A percentile compares a stretch with the other conserved stretches of the same genome.
Evolutionary conservation across 2,329 filamentous ascomycete genomes (phyloP).

Genomic region (Colletotrichum endophyticum): DNA sequence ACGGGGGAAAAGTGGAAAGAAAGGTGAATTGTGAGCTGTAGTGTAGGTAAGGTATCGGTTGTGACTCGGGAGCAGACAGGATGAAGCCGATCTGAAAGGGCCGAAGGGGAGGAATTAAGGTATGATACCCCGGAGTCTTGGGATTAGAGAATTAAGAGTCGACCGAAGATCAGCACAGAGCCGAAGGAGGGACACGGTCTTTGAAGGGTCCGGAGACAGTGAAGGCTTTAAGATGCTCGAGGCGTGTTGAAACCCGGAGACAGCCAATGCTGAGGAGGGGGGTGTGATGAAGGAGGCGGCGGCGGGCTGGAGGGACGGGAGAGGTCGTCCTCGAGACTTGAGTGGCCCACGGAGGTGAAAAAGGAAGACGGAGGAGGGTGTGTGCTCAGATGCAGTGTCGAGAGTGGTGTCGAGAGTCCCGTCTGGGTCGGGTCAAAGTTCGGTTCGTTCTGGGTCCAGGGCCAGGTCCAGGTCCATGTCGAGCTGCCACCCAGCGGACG

Average conservation of each 20-base stretch:
- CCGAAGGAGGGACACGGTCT: slow-evolving; percentile 1
- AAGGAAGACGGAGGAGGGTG: background rate
- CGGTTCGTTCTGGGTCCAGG: background rate
- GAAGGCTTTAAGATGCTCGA: slow-evolving; percentile 11
- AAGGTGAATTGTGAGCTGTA: background rate
- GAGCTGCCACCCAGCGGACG: slow-evolving; percentile 6
- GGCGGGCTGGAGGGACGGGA: background rate
- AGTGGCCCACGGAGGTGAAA: background rate
- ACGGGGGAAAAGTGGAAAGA: background rate
- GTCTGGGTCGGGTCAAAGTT: slow-evolving; percentile 9
- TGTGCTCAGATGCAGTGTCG: slow-evolving; percentile 10
- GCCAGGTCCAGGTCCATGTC: slow-evolving; percentile 18
- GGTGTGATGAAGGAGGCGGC: background rate
- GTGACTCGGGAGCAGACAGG: background rate
- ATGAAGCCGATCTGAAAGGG: background rate
- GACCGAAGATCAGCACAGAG: slow-evolving; percentile 15
- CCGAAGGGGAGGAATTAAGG: background rate
- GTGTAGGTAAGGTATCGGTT: background rate
- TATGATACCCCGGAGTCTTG: background rate
- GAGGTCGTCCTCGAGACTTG: background rate
- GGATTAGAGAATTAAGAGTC: slow-evolving; percentile 1
- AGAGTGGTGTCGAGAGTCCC: background rate
- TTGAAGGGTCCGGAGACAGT: slow-evolving; percentile 5
- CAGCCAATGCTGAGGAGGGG: background rate
- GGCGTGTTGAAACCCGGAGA: background rate